A percentile compares a stretch with the other conserved stretches of the same genome.
phyloP scores from a whole-genome alignment of 2,329 filamentous ascomycete species.

The Setomelanomma holmii region DNA sequence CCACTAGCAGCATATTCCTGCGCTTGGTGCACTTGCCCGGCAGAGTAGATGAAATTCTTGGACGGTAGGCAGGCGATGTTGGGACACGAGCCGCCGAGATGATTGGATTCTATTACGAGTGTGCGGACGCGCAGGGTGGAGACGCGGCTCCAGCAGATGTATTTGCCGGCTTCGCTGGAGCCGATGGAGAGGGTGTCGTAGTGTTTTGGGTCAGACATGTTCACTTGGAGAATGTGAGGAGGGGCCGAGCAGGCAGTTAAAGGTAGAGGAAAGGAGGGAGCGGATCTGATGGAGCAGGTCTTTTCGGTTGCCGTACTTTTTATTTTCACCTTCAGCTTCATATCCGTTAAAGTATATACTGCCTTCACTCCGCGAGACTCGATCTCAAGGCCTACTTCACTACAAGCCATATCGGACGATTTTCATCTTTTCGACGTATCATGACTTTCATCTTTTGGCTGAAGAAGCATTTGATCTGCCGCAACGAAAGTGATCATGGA shows the following conservation, averaged over 20 bases:
- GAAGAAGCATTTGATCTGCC: slow-evolving; percentile 1
- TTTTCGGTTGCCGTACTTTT: neutral
- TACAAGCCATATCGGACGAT: neutral
- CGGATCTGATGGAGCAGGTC: too few relatives aligned
- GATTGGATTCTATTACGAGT: slow-evolving; percentile 18
- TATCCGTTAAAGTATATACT: too few relatives aligned
- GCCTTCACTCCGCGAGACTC: too few relatives aligned
- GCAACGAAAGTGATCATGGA: neutral
- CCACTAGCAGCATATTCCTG: slow-evolving; percentile 10
- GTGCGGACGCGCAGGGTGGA: slow-evolving; percentile 10
- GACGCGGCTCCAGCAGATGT: slow-evolving; percentile 17
- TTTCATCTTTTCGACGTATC: neutral
- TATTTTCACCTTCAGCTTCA: neutral
- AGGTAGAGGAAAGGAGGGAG: too few relatives aligned
- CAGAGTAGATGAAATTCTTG: slow-evolving; percentile 18
- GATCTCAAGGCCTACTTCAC: too few relatives aligned
- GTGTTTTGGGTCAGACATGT: slow-evolving; percentile 7
- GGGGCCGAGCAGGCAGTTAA: too few relatives aligned
- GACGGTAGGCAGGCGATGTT: slow-evolving; percentile 21
- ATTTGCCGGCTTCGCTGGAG: slow-evolving; percentile 18
- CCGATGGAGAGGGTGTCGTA: slow-evolving; percentile 23
- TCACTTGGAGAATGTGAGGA: too few relatives aligned
- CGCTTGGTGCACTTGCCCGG: slow-evolving; percentile 9
- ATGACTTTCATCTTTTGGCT: neutral
- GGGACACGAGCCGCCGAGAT: slow-evolving; percentile 20